Evolutionary conservation across 139 green algal species (phyloP).

Genomic region (Tetraselmis striata): DNA sequence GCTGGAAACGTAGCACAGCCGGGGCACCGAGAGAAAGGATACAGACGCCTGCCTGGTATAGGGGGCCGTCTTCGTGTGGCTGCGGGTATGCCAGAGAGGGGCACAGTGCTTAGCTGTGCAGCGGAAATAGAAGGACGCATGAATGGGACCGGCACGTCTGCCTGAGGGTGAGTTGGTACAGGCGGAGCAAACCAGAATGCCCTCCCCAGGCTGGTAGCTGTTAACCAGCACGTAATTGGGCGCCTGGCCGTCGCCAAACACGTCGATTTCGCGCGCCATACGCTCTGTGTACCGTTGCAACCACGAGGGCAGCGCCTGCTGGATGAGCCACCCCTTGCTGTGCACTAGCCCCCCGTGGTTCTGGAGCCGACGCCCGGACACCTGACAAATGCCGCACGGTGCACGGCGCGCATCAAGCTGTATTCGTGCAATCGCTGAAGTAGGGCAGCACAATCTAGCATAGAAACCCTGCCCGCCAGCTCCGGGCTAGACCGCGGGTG

Average conservation of each 20-base stretch:
- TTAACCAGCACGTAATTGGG: conserved; percentile 70
- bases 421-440: too few species aligned
- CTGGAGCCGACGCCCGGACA: conserved; percentile 50
- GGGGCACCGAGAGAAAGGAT: conserved; percentile 51
- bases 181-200: conserved; percentile 40
- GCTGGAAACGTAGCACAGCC: conserved; percentile 52
- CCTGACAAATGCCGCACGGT: too few species aligned
- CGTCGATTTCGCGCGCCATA: conserved; percentile 18
- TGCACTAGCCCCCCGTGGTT: conserved; percentile 54
- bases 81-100: conserved; percentile 13
- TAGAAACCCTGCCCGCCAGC: too few species aligned
- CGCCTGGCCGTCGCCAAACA: conserved; percentile 4
- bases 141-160: too few species aligned
- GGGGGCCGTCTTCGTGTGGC: conserved; percentile 55
- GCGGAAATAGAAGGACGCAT: not conserved
- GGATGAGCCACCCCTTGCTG: conserved; percentile 42
- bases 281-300: conserved; percentile 26
- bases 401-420: too few species aligned
- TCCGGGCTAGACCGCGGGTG: too few species aligned
- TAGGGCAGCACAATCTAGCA: too few species aligned
- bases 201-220: conserved; percentile 49
- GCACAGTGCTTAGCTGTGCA: too few species aligned
- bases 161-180: not conserved
- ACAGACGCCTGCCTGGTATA: conserved; percentile 46
- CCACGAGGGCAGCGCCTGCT: conserved; percentile 45